Evolutionary conservation across 805 yeast genomes (phyloP).

Genomic region (Metschnikowia cerradonensis): DNA sequence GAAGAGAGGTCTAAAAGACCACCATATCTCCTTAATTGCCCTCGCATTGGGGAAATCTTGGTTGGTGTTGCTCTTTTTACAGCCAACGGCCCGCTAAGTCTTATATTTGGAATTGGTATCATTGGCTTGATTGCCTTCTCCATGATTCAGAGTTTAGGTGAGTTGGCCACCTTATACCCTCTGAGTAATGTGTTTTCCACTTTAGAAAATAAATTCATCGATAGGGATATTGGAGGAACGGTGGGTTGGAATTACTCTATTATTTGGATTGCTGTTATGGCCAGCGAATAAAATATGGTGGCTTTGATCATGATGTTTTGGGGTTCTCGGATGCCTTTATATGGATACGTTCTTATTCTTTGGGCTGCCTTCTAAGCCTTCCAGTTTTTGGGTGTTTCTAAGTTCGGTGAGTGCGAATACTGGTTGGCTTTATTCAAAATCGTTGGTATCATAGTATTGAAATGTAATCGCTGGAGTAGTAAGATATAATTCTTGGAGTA

Average conservation of each 20-base stretch:
- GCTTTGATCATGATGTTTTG: constrained; percentile 48
- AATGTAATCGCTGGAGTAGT: too few species aligned
- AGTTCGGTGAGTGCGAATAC: constrained; percentile 56
- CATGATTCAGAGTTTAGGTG: constrained; percentile 56
- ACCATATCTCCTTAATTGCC: constrained; percentile 50
- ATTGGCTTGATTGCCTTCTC: constrained; percentile 50
- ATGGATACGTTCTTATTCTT: constrained; percentile 52
- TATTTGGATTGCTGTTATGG: constrained; percentile 53
- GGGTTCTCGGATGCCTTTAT: constrained; percentile 51
- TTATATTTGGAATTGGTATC: constrained; percentile 47
- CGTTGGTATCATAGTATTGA: constrained; percentile 27
- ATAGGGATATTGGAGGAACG: constrained; percentile 55
- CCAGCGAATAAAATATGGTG: constrained; percentile 52
- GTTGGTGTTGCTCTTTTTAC: constrained; percentile 53
- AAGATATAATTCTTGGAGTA: too few species aligned
- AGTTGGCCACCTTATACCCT: constrained; percentile 50
- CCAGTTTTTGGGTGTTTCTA: constrained; percentile 48
- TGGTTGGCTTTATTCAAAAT: constrained; percentile 49
- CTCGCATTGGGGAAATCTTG: constrained; percentile 48
- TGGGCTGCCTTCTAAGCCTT: constrained; percentile 49
- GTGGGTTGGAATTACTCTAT: constrained; percentile 51
- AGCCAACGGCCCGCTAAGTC: constrained; percentile 47
- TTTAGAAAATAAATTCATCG: constrained; percentile 47
- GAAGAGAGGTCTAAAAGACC: constrained; percentile 45
- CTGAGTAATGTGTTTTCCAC: constrained; percentile 50